These are phyloP conservation scores for Triticum turgidum DNA, from an alignment of 176 grass and related monocot species.

Conservation along the genomic window DNA sequence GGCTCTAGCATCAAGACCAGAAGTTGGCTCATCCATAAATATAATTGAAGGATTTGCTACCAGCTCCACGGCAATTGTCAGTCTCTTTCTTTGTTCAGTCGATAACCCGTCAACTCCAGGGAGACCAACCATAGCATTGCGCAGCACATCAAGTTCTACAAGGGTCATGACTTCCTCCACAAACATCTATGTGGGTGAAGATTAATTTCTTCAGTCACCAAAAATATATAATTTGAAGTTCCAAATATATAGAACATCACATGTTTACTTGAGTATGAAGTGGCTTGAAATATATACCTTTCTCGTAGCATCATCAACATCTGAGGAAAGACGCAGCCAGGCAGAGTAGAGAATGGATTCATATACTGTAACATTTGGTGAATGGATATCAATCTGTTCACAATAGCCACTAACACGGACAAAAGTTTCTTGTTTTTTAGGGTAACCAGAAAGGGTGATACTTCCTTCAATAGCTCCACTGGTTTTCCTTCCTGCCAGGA, in stretches of 20 bases:
- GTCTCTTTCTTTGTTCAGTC: slow-evolving; percentile 84
- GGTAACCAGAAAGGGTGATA: slow-evolving; percentile 71
- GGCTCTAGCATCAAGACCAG: slow-evolving; percentile 89
- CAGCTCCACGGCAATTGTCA: slow-evolving; percentile 86
- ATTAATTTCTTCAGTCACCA: neutral
- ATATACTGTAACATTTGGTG: slow-evolving; percentile 70
- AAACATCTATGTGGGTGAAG: slow-evolving; percentile 55
- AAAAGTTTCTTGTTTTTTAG: slow-evolving; percentile 90
- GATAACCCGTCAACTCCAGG: slow-evolving; percentile 78
- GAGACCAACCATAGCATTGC: slow-evolving; percentile 79
- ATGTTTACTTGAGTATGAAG: neutral
- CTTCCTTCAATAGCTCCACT: slow-evolving; percentile 76
- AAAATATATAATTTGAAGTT: neutral
- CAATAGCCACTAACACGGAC: slow-evolving; percentile 84
- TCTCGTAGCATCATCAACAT: slow-evolving; percentile 48
- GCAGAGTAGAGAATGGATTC: slow-evolving; percentile 88
- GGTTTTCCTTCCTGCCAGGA: slow-evolving; percentile 91
- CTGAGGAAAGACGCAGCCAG: slow-evolving; percentile 72
- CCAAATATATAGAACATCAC: neutral
- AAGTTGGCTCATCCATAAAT: slow-evolving; percentile 98
- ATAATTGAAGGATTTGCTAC: slow-evolving; percentile 92
- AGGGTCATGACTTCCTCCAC: slow-evolving; percentile 92
- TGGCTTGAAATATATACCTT: slow-evolving; percentile 35
- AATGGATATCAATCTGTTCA: slow-evolving; percentile 92
- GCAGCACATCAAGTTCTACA: slow-evolving; percentile 78